A percentile compares a stretch with the other conserved stretches of the same genome.
phyloP scores from a whole-genome alignment of 768 basidiomycete species.

The Pulveroboletus sp. region DNA sequence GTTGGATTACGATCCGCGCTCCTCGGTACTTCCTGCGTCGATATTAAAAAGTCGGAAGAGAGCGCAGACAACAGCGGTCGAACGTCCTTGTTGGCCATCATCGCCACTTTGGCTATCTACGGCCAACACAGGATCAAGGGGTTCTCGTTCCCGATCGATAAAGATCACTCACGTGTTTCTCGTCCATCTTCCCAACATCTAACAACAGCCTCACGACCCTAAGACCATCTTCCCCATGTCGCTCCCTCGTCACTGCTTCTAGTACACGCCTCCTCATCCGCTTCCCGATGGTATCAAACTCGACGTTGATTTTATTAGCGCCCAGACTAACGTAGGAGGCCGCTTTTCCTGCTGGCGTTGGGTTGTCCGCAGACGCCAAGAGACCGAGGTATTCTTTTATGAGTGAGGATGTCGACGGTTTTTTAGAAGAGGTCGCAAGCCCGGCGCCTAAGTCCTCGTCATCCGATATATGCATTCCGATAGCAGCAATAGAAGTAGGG shows the following conservation, averaged over 20 bases:
- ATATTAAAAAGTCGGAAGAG: slow-evolving; percentile 77
- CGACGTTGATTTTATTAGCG: slow-evolving; percentile 72
- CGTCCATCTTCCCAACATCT: slow-evolving; percentile 87
- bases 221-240: slow-evolving; percentile 79
- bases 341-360: slow-evolving; percentile 64
- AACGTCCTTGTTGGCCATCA: slow-evolving; percentile 88
- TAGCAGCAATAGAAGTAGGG: slow-evolving; percentile 60
- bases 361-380: slow-evolving; percentile 78
- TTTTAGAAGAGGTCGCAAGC: slow-evolving; percentile 54
- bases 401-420: slow-evolving; percentile 49
- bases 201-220: slow-evolving; percentile 76
- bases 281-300: slow-evolving; percentile 68
- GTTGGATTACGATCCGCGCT: slow-evolving; percentile 86
- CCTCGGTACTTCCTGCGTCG: slow-evolving; percentile 90
- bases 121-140: not conserved
- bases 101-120: slow-evolving; percentile 87
- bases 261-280: slow-evolving; percentile 67
- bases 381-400: slow-evolving; percentile 81
- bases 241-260: slow-evolving; percentile 76
- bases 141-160: not conserved
- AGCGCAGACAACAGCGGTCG: slow-evolving; percentile 76
- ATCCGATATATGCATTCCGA: slow-evolving; percentile 61
- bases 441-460: slow-evolving; percentile 59
- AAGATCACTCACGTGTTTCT: slow-evolving; percentile 70
- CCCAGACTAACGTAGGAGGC: slow-evolving; percentile 68